Conservation (phyloP, 2,329 filamentous ascomycete species). For the Colletotrichum sp. region DNA sequence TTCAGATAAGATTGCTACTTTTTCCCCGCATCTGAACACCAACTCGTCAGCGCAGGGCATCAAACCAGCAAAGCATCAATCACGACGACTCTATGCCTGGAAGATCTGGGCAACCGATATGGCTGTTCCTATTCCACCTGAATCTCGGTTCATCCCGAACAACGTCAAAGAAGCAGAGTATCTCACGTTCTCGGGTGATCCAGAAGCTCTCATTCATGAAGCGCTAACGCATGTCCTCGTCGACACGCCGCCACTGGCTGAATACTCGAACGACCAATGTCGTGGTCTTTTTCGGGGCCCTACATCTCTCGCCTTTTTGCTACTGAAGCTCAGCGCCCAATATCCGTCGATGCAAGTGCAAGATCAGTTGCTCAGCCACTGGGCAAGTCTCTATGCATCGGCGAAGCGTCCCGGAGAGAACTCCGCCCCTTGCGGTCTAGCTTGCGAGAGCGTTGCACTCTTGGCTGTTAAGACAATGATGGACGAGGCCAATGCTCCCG, state of each 20-base stretch:
- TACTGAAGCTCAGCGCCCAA: conserved; percentile 49
- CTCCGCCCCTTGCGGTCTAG: conserved; percentile 52
- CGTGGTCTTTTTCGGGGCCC: conserved; percentile 58
- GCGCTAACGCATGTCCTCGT: conserved; percentile 28
- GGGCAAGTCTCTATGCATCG: conserved; percentile 52
- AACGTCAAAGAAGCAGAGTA: fast-evolving
- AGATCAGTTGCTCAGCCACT: conserved; percentile 44
- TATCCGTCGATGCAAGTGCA: conserved; percentile 48
- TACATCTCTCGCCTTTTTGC: conserved; percentile 59
- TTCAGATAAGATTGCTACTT: neutral
- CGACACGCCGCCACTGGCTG: conserved; percentile 36
- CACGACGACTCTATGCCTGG: neutral
- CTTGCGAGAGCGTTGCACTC: conserved; percentile 51
- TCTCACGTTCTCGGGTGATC: neutral
- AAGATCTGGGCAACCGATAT: neutral
- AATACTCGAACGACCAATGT: conserved; percentile 36
- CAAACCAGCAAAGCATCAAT: neutral
- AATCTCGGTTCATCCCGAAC: neutral
- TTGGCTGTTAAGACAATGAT: conserved; percentile 46
- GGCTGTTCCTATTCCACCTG: neutral
- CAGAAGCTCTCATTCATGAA: neutral
- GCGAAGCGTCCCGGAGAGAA: conserved; percentile 40
- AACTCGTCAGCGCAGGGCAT: neutral
- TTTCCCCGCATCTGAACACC: neutral
- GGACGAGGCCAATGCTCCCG: conserved; percentile 43